Conservation (phyloP, 2,329 filamentous ascomycete species). For the Aspergillus viridinutans region DNA sequence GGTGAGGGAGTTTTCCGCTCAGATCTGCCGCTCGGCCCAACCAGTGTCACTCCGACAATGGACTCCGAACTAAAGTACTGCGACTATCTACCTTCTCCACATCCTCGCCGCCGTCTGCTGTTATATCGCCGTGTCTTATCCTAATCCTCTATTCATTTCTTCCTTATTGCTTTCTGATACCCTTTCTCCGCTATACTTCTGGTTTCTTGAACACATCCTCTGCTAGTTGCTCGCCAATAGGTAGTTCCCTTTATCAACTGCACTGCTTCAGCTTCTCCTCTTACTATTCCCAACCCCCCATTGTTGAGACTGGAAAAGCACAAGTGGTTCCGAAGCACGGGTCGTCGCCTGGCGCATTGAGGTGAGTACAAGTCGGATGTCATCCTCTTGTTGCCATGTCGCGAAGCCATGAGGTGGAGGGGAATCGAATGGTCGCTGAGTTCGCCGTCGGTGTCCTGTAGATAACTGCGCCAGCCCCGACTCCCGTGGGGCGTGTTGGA, state of each 20-base stretch:
- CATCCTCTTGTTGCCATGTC: constrained; percentile 4
- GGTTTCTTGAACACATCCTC: neutral
- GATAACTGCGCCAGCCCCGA: constrained; percentile 34
- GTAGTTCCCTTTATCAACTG: neutral
- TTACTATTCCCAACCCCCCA: neutral
- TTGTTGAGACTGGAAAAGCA: neutral
- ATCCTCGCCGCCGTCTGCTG: constrained; percentile 8
- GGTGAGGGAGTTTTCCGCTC: constrained; percentile 16
- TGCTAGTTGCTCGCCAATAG: neutral
- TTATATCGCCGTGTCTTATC: constrained; percentile 4
- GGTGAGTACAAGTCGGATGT: constrained; percentile 23
- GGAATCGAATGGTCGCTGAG: constrained; percentile 10
- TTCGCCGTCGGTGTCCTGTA: constrained; percentile 19
- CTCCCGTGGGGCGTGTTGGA: constrained; percentile 51
- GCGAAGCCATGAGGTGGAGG: neutral
- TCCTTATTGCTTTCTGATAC: constrained; percentile 1
- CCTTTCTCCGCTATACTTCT: neutral
- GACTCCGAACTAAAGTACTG: neutral
- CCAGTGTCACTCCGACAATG: neutral
- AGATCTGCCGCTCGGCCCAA: constrained; percentile 14
- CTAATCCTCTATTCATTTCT: constrained; percentile 2
- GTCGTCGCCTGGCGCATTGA: constrained; percentile 39
- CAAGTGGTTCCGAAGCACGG: constrained; percentile 22
- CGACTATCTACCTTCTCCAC: constrained; percentile 5
- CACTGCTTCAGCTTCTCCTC: neutral